These are phyloP conservation scores for Arabis hirsuta DNA, from an alignment of 345 rosid genomes.

Conservation along the genomic window DNA sequence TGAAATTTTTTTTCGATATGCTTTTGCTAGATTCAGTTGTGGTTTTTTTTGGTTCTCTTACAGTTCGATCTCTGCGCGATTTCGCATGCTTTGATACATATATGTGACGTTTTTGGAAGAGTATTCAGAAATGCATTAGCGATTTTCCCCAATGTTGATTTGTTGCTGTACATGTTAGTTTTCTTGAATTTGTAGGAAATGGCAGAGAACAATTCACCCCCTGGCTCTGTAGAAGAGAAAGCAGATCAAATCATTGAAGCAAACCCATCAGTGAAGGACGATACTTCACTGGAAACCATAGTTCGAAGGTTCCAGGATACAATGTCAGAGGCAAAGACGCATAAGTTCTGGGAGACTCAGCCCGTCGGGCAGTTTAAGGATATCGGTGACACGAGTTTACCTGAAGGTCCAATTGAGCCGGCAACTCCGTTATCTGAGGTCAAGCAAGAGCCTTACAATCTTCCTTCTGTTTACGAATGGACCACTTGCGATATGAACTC, in stretches of 20 bases:
- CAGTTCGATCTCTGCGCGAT: constrained; percentile 17
- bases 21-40: constrained; percentile 1
- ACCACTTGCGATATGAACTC: constrained; percentile 80
- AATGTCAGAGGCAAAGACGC: constrained; percentile 56
- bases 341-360: constrained; percentile 94
- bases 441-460: constrained; percentile 90
- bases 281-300: constrained; percentile 62
- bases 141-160: constrained; percentile 1
- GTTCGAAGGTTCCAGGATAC: constrained; percentile 74
- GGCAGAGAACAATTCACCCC: constrained; percentile 61
- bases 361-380: constrained; percentile 92
- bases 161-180: background rate
- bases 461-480: constrained; percentile 82
- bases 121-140: background rate
- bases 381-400: constrained; percentile 65
- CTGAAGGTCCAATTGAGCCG: constrained; percentile 81
- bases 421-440: constrained; percentile 72
- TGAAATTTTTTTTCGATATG: background rate
- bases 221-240: constrained; percentile 60
- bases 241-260: constrained; percentile 54
- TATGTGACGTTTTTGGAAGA: background rate
- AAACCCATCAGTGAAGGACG: constrained; percentile 45
- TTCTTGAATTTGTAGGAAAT: constrained; percentile 41
- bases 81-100: background rate
- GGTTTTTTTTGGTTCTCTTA: background rate